Conservation (phyloP, 2,329 filamentous ascomycete genomes). For the Talaromyces verruculosus region DNA sequence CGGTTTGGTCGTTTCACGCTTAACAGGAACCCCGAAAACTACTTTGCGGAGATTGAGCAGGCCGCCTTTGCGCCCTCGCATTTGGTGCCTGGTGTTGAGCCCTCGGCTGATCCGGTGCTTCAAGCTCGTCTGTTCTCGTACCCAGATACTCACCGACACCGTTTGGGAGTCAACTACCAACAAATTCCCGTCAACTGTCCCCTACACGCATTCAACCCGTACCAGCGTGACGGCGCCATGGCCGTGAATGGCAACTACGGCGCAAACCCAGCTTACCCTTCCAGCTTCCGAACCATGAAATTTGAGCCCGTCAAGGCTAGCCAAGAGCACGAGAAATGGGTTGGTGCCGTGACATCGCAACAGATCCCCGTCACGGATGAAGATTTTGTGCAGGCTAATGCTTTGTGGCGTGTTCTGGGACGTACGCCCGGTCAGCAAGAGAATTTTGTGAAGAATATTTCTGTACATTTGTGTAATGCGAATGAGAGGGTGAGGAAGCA, state of each 20-base stretch:
- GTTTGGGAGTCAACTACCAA: constrained; percentile 64
- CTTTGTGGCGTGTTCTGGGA: constrained; percentile 46
- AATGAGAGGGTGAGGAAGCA: constrained; percentile 56
- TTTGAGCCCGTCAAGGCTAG: constrained; percentile 43
- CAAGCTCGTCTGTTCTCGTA: constrained; percentile 71
- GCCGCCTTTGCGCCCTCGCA: constrained; percentile 68
- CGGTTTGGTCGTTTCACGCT: constrained; percentile 63
- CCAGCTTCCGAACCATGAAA: constrained; percentile 39
- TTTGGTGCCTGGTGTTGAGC: constrained; percentile 66
- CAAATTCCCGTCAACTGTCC: constrained; percentile 64
- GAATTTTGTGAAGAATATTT: constrained; percentile 61
- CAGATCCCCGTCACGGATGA: constrained; percentile 46
- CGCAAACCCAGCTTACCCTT: constrained; percentile 56
- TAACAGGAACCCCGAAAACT: constrained; percentile 65
- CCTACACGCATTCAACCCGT: constrained; percentile 57
- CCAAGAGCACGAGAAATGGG: constrained; percentile 48
- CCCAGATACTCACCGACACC: constrained; percentile 65
- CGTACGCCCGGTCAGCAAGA: constrained; percentile 58
- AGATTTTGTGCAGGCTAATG: constrained; percentile 47
- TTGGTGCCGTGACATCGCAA: constrained; percentile 40
- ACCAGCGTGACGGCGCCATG: constrained; percentile 72
- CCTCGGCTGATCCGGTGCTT: constrained; percentile 68
- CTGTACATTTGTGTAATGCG: constrained; percentile 57
- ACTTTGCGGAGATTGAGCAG: constrained; percentile 71
- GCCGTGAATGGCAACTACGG: constrained; percentile 65